Evolutionary conservation across 306 rosid species (phyloP).

Genomic region (Glycyrrhiza uralensis): DNA sequence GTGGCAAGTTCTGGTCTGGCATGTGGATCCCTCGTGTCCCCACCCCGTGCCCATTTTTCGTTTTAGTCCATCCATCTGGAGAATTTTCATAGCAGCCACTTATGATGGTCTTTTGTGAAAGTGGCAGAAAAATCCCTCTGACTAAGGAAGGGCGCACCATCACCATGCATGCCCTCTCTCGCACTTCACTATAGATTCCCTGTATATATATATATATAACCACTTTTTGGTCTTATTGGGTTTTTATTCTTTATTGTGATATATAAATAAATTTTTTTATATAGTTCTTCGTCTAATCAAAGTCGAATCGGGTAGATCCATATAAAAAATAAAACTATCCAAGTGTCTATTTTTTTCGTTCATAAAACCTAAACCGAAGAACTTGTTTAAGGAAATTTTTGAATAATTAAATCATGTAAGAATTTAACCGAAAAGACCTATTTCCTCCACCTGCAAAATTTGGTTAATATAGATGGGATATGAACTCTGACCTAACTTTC

Average conservation of each 20-base stretch:
- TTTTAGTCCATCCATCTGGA: slow-evolving; percentile 41
- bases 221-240: background rate
- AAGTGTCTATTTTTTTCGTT: too few species aligned
- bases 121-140: slow-evolving; percentile 16
- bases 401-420: background rate
- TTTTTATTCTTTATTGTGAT: background rate
- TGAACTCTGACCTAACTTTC: slow-evolving; percentile 31
- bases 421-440: background rate
- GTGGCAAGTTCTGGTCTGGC: slow-evolving; percentile 35
- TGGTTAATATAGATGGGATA: background rate
- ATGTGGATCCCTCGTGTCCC: background rate
- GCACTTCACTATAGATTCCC: slow-evolving; percentile 22
- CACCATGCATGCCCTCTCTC: slow-evolving; percentile 38
- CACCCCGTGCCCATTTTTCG: background rate
- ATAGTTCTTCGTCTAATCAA: too few species aligned
- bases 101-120: slow-evolving; percentile 9
- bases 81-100: slow-evolving; percentile 30
- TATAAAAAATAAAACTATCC: too few species aligned
- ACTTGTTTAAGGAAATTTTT: too few species aligned
- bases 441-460: background rate
- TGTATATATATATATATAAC: too few species aligned
- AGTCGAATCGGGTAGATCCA: too few species aligned
- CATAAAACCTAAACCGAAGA: too few species aligned
- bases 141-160: background rate
- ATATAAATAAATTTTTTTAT: background rate